Evolutionary conservation across 1,139 yeast species (phyloP).

Genomic region (Candida dubliniensis): DNA sequence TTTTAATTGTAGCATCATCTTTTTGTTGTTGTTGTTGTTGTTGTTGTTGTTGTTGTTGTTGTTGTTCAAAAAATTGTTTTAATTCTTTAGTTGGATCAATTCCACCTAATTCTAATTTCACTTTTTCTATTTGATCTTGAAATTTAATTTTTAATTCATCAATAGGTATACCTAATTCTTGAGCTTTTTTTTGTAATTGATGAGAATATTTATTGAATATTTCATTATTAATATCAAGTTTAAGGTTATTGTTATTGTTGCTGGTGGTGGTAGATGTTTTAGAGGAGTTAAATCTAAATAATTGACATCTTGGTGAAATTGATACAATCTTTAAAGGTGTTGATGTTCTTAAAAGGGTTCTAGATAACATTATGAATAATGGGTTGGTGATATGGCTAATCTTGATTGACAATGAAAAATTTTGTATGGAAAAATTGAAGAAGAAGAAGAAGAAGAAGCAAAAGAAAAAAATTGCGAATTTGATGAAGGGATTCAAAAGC

Average conservation of each 20-base stretch:
- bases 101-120: slow-evolving; percentile 55
- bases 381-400: too few relatives aligned
- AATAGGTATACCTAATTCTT: slow-evolving; percentile 42
- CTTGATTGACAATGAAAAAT: neutral
- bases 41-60: slow-evolving; percentile 32
- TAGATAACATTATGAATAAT: slow-evolving; percentile 3
- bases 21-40: too few relatives aligned
- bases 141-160: slow-evolving; percentile 64
- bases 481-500: too few relatives aligned
- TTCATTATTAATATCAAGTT: neutral
- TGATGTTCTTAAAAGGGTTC: neutral
- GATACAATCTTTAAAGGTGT: neutral
- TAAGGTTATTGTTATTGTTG: neutral
- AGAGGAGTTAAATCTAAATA: slow-evolving; percentile 7
- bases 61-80: slow-evolving; percentile 53
- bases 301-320: neutral
- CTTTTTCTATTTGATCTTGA: slow-evolving; percentile 59
- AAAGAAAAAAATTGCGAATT: too few relatives aligned
- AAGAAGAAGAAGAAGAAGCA: neutral
- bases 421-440: neutral
- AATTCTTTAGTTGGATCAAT: slow-evolving; percentile 72
- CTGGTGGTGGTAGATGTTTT: neutral
- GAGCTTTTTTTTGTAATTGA: slow-evolving; percentile 39
- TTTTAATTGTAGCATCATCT: slow-evolving; percentile 63
- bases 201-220: slow-evolving; percentile 25